Evolutionary conservation across 176 grass and related monocot genomes (phyloP).

Genomic region (Hsuehochloa calcarea): DNA sequence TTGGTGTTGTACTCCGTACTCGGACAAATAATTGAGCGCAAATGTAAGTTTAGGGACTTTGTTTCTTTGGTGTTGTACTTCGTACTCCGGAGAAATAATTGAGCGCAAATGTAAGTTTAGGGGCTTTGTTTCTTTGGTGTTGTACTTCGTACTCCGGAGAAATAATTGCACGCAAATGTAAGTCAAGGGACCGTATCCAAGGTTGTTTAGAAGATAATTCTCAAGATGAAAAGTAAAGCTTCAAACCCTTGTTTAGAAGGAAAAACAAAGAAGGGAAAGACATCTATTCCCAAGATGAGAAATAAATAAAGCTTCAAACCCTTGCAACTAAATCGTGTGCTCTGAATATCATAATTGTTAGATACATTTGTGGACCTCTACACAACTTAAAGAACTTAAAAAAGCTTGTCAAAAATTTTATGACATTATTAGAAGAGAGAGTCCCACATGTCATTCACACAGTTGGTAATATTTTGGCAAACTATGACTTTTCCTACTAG

Average conservation of each 20-base stretch:
- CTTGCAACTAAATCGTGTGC: background rate
- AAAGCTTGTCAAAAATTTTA: background rate
- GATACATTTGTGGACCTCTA: no score
- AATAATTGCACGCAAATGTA: background rate
- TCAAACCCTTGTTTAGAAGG: background rate
- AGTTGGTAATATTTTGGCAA: no score
- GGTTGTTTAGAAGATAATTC: background rate
- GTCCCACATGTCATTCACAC: no score
- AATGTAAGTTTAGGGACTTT: no score
- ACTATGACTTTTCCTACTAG: no score
- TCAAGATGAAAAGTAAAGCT: background rate
- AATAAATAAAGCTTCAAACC: background rate
- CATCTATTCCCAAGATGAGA: background rate
- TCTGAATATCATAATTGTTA: background rate
- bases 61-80: background rate
- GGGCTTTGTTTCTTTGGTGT: background rate
- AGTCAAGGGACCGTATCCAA: background rate
- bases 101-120: background rate
- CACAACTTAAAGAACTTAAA: no score
- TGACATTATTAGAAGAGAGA: no score
- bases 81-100: background rate
- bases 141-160: background rate
- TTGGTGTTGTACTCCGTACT: background rate
- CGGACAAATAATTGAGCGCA: background rate
- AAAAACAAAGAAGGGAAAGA: background rate